phyloP scores from a whole-genome alignment of 176 grass and related monocot species.

The Carex pumila region DNA sequence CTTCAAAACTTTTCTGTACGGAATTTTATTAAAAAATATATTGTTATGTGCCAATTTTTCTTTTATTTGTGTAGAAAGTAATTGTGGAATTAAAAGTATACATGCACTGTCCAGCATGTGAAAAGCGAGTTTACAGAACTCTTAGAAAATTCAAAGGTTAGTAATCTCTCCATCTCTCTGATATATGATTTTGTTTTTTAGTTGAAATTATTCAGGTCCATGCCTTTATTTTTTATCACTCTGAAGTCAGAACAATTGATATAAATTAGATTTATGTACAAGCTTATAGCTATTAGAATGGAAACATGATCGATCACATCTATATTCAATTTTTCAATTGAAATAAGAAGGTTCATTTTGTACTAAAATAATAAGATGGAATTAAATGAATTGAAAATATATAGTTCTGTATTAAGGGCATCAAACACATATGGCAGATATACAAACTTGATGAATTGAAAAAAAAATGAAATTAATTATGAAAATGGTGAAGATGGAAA shows the following conservation, averaged over 20 bases:
- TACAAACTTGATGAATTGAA: not conserved
- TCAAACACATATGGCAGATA: no score
- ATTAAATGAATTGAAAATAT: not conserved
- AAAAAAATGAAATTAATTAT: not conserved
- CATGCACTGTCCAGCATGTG: conserved; percentile 44
- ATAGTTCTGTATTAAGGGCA: not conserved
- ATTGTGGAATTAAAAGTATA: conserved; percentile 35
- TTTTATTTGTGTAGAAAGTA: not conserved
- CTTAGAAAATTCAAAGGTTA: conserved; percentile 31
- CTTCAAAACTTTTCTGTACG: not conserved
- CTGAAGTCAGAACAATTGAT: not conserved
- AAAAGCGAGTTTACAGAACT: conserved; percentile 19
- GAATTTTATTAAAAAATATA: not conserved
- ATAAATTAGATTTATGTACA: not conserved
- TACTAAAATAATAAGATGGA: no score
- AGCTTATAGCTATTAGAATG: not conserved
- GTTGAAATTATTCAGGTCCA: not conserved
- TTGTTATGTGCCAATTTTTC: not conserved
- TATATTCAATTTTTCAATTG: not conserved
- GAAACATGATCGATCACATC: not conserved
- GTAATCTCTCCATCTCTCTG: not conserved
- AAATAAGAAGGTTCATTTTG: not conserved
- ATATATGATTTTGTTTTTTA: not conserved
- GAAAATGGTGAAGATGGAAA: not conserved
- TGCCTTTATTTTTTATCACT: not conserved